These are phyloP conservation scores for Obba rivulosa DNA, from an alignment of 768 basidiomycete species.

Conservation along the genomic window DNA sequence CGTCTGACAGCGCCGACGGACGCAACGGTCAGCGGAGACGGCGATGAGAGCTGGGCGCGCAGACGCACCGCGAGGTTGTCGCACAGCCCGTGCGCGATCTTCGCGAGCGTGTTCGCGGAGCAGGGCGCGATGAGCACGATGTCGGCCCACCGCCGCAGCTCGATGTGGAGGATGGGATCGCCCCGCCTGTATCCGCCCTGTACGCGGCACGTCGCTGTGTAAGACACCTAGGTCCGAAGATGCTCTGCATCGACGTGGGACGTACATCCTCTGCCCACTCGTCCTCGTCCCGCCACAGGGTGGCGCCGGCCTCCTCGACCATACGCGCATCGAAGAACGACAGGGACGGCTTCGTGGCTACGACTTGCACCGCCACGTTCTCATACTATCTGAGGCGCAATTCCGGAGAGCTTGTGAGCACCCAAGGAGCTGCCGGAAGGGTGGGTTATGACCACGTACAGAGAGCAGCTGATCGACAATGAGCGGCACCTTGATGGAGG, in stretches of 20 bases:
- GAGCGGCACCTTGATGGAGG: constrained; percentile 88
- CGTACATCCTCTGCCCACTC: constrained; percentile 76
- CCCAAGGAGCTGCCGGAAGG: not conserved
- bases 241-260: not conserved
- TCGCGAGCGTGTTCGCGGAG: constrained; percentile 94
- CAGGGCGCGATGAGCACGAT: constrained; percentile 93
- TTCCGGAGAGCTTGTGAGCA: not conserved
- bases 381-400: constrained; percentile 44
- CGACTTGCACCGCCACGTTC: constrained; percentile 76
- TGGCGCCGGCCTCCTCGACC: constrained; percentile 45
- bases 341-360: constrained; percentile 73
- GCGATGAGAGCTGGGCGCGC: too few species aligned
- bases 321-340: constrained; percentile 65
- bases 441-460: constrained; percentile 35
- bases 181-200: constrained; percentile 74
- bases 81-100: constrained; percentile 83
- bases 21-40: not conserved
- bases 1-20: constrained; percentile 38
- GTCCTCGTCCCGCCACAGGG: constrained; percentile 86
- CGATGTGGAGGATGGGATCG: constrained; percentile 94
- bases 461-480: constrained; percentile 73
- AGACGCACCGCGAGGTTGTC: constrained; percentile 79
- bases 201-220: too few species aligned
- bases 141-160: constrained; percentile 92
- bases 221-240: too few species aligned